A percentile compares a stretch with the other conserved stretches of the same genome.
These are phyloP conservation scores for Paragyromitra xinjiangensis DNA, from an alignment of 495 filamentous ascomycete genomes.

Conservation along the genomic window DNA sequence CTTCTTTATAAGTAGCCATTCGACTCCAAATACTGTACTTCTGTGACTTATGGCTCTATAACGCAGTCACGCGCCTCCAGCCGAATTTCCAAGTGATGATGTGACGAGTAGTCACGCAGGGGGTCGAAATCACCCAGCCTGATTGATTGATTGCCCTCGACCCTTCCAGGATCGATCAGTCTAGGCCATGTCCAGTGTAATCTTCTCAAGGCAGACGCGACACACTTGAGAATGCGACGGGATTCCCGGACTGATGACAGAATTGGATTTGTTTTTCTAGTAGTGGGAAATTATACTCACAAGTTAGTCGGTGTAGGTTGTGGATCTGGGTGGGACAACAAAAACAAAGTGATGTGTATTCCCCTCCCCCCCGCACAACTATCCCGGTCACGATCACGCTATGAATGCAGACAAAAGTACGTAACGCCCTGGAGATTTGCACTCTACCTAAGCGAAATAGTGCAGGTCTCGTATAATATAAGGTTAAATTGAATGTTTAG, in stretches of 20 bases:
- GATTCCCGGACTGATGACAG: conserved; percentile 10
- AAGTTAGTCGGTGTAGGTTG: conserved; percentile 9
- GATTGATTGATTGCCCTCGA: neutral
- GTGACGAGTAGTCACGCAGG: conserved; percentile 18
- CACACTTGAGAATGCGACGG: neutral
- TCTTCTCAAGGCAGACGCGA: neutral
- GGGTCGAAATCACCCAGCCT: neutral
- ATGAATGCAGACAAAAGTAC: neutral
- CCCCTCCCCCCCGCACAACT: conserved; percentile 18
- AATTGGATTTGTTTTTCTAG: conserved; percentile 24
- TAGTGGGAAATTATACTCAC: neutral
- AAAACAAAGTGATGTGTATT: conserved; percentile 1
- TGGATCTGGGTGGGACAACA: conserved; percentile 17
- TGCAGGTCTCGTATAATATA: conserved; percentile 7
- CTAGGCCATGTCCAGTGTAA: conserved; percentile 16
- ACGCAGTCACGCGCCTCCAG: conserved; percentile 11
- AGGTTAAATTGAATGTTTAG: conserved; percentile 33
- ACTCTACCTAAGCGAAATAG: conserved; percentile 27
- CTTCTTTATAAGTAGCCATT: conserved; percentile 7
- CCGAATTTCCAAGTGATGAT: neutral
- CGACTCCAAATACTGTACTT: conserved; percentile 1
- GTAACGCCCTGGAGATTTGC: conserved; percentile 21
- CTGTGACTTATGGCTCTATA: conserved; percentile 9
- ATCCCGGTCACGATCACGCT: conserved; percentile 32
- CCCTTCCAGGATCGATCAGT: neutral